Base-by-base conservation (phyloP, 768 basidiomycete genomes). In the Amanita fuliginea region DNA sequence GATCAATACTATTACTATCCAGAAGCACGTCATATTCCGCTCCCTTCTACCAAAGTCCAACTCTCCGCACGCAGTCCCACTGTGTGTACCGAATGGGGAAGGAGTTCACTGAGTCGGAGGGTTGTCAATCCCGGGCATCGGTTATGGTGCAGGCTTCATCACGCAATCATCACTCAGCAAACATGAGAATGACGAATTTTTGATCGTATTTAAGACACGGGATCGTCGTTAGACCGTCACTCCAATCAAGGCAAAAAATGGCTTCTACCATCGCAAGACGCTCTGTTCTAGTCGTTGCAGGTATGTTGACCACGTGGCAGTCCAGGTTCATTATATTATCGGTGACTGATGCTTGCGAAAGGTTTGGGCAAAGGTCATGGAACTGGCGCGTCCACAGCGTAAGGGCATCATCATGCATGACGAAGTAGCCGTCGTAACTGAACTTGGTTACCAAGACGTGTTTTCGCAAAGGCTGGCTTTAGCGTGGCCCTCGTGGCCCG, bases 401-500 rank as follows among this genome's bases (percentile, higher is more conserved):
- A 59, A 13, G 55, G 75, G 26, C 1, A 24, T 24, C 64, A 5
- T 33, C 45, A 37, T 26, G n/a, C 13, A 4, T 32, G 13, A 2
- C 22, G 5, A 32, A 26, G 26, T 13, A 13, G 32, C 5, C 32
- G 10, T 36, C 18, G 21, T 21, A 10, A 37, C 26, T 10, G 19
- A 16, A 39, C 42, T 54, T 52, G 13, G 21, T 1, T 42, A 13
- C 32, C 51, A 6, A 83, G 82, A n/a, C 80, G 77, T 22, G 54
- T 76, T 14, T 82, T 83, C 53, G 71, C 78, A 7, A 77, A 76
- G 56, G 64, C 74, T 28, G 83, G 83, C 1, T 86, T 83, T 57
- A 75, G 70, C 39, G 71, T 86, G 28, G 85, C 83, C 0, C 64
- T 87, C 37, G 69, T 86, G 35, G 80, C 83, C 11, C 70, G 83